Evolutionary conservation across 371 early-diverging fungal genomes (phyloP).

Genomic region (Gilbertella persicaria): DNA sequence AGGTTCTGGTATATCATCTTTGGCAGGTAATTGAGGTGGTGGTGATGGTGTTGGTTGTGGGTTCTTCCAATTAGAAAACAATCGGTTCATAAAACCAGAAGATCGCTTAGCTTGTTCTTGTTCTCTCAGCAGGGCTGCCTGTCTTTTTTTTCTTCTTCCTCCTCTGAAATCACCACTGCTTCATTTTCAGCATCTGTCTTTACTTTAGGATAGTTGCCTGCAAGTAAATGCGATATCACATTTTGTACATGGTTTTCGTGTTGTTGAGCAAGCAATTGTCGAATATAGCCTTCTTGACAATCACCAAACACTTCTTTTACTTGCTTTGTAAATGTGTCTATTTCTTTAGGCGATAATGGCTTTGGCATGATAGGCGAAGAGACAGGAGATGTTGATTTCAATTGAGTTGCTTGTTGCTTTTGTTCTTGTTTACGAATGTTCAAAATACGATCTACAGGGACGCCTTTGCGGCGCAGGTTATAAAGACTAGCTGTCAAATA

Average conservation of each 20-base stretch:
- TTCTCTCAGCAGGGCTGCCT: not conserved
- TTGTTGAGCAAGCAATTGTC: constrained; percentile 53
- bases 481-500: constrained; percentile 64
- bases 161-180: constrained; percentile 5
- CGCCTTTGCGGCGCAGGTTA: constrained; percentile 72
- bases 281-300: constrained; percentile 65
- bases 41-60: constrained; percentile 1
- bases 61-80: constrained; percentile 19
- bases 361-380: constrained; percentile 12
- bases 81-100: constrained; percentile 20
- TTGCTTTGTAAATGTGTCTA: constrained; percentile 47
- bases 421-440: constrained; percentile 55
- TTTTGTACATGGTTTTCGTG: constrained; percentile 58
- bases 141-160: constrained; percentile 11
- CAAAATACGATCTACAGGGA: constrained; percentile 89
- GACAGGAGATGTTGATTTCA: constrained; percentile 2
- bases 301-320: constrained; percentile 71
- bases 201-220: constrained; percentile 58
- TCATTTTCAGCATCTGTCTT: constrained; percentile 4
- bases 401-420: not conserved
- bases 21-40: constrained; percentile 6
- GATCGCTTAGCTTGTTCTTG: constrained; percentile 3
- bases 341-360: constrained; percentile 19
- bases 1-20: not conserved
- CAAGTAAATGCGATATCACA: constrained; percentile 63